These are phyloP conservation scores for Penicillium sp. DNA, from an alignment of 2,329 filamentous ascomycete genomes.

Conservation along the genomic window DNA sequence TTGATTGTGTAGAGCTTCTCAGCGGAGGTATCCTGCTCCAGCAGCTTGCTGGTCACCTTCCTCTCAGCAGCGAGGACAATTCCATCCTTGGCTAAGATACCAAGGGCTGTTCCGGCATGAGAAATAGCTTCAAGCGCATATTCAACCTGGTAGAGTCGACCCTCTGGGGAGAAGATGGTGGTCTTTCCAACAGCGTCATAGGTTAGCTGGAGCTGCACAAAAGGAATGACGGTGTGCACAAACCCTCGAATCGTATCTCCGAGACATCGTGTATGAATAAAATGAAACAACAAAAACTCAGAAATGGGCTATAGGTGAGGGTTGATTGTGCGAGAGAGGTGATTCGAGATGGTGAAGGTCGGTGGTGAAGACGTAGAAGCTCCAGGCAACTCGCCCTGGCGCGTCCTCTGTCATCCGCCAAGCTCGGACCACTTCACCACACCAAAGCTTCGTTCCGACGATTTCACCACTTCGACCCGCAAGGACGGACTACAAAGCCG, in stretches of 20 bases:
- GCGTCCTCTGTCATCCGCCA: constrained; percentile 39
- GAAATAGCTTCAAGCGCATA: constrained; percentile 99
- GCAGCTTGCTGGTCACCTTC: constrained; percentile 97
- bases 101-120: constrained; percentile 93
- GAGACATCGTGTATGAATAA: constrained; percentile 67
- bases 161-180: constrained; percentile 99
- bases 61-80: constrained; percentile 97
- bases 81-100: constrained; percentile 95
- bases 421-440: constrained; percentile 39
- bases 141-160: constrained; percentile 97
- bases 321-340: constrained; percentile 18
- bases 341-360: constrained; percentile 21
- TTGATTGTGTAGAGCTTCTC: constrained; percentile 99
- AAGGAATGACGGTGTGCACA: constrained; percentile 38
- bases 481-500: neutral
- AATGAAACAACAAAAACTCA: constrained; percentile 10
- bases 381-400: constrained; percentile 42
- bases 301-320: constrained; percentile 13
- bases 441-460: constrained; percentile 24
- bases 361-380: constrained; percentile 30
- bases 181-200: constrained; percentile 60
- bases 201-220: constrained; percentile 36
- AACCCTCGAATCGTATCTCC: constrained; percentile 96
- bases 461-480: constrained; percentile 10
- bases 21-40: constrained; percentile 98